A percentile compares a stretch with the other conserved stretches of the same genome.
phyloP scores from a whole-genome alignment of 129 eudicot genomes.

The Lactuca sativa region DNA sequence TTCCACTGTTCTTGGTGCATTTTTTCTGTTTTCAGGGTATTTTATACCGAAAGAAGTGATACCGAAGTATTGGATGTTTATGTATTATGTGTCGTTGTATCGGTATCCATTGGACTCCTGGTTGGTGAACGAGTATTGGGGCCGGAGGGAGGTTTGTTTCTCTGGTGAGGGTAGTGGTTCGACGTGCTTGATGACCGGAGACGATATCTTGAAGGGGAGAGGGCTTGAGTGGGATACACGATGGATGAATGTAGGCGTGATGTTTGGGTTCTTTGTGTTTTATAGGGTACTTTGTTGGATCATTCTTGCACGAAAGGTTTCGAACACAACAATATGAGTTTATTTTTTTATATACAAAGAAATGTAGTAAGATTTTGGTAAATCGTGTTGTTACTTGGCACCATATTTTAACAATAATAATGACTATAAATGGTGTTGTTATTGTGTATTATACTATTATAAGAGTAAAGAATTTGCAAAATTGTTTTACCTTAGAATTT shows the following conservation, averaged over 20 bases:
- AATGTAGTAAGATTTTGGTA: background rate
- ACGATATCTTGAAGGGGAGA: conserved; percentile 69
- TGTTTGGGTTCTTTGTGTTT: conserved; percentile 84
- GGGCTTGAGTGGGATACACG: conserved; percentile 78
- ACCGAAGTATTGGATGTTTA: conserved; percentile 90
- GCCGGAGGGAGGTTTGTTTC: conserved; percentile 61
- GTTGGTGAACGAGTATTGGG: conserved; percentile 91
- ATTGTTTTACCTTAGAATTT: too few relatives aligned
- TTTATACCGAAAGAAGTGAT: conserved; percentile 85
- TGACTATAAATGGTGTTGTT: too few relatives aligned
- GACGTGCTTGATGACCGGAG: conserved; percentile 65
- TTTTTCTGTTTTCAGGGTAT: conserved; percentile 92
- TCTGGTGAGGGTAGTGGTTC: conserved; percentile 31
- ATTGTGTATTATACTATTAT: too few relatives aligned
- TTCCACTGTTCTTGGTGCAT: conserved; percentile 87
- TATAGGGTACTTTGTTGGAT: conserved; percentile 90
- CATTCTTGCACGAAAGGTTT: conserved; percentile 72
- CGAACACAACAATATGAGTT: conserved; percentile 68
- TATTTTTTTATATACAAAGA: conserved; percentile 1
- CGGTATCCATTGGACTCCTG: conserved; percentile 85
- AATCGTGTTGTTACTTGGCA: background rate
- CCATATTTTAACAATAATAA: too few relatives aligned
- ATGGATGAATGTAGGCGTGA: conserved; percentile 89
- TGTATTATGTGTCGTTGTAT: conserved; percentile 93
- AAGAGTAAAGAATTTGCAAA: too few relatives aligned